Evolutionary conservation across 202 grass and related monocot genomes (phyloP), one percentile per base, ranked within the genome.

Genomic region (Setaria viridis): DNA sequence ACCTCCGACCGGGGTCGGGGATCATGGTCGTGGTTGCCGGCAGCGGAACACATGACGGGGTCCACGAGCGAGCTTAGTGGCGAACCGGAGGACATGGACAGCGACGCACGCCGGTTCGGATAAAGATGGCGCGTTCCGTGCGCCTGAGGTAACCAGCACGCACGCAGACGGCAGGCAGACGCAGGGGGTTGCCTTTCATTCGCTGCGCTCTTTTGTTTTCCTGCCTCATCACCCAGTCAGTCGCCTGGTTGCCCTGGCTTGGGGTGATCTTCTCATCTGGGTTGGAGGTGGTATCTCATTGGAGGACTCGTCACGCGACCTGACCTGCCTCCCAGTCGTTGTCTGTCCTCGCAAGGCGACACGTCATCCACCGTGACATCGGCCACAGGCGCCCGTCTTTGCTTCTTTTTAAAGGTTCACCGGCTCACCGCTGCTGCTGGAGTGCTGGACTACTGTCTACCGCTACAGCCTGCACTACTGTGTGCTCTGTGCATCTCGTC

Each of bases 81-180:
- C 39, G 78, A 59, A 11, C 21, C 47, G 47, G 56, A 13, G 21
- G 88, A 87, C 67, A 74, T 10, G 21, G 88, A 87, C 67, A 74
- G 67, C 21, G 80, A 84, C 62, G 72, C 51, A 29, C 67, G 50
- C 84, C 72, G 12, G 17, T 17, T 56, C 42, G 49, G 67, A 53
- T 55, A 12, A 49, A 79, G 73, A 83, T 15, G 1, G 41, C 4
- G 82, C 41, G 82, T 84, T 80, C 80, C 84, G 80, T 83, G 32
- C 6, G 30, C 32, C 50, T 43, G 79, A 90, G 74, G 84, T 14
- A 90, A 83, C 14, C 30, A 43, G 37, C 79, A 78, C 47, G 12
- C 43, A 16, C 12, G 5, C 1, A 39, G 39, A 35, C 25, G 25
- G 25, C 25, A 25, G 25, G 25, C 25, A 25, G 25, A 25, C 25